Evolutionary conservation across 495 filamentous ascomycete species (phyloP).

Genomic region (Hamigera avellanea): DNA sequence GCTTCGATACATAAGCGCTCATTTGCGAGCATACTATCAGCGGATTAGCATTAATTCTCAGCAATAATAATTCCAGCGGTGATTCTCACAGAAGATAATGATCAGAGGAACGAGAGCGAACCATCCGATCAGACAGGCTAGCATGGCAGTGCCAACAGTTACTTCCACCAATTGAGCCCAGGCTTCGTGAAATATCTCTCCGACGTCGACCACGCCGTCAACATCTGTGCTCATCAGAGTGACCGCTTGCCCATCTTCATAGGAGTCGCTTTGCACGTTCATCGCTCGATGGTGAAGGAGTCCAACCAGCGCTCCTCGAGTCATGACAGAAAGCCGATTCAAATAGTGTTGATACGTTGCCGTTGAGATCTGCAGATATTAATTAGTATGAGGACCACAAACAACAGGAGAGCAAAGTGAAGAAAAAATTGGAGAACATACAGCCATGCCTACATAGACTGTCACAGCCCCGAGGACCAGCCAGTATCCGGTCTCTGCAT

Average conservation of each 20-base stretch:
- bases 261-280: conserved; percentile 16
- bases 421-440: too few species aligned
- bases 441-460: too few species aligned
- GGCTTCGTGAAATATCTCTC: conserved; percentile 31
- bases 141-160: conserved; percentile 34
- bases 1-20: too few species aligned
- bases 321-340: conserved; percentile 36
- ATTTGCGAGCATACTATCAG: too few species aligned
- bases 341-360: conserved; percentile 40
- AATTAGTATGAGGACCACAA: too few species aligned
- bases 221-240: conserved; percentile 46
- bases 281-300: conserved; percentile 32
- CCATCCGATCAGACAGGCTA: conserved; percentile 38
- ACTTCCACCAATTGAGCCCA: conserved; percentile 44
- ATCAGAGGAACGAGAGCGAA: conserved; percentile 32
- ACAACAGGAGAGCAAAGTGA: too few species aligned
- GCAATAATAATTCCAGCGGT: too few species aligned
- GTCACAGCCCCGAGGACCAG: too few species aligned
- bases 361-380: too few species aligned
- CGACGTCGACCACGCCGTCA: conserved; percentile 24
- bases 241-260: conserved; percentile 29
- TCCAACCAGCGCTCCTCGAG: conserved; percentile 34
- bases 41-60: too few species aligned
- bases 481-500: too few species aligned
- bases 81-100: conserved; percentile 29